Conservation (phyloP, 306 rosid species). For the Lathyrus sativus region DNA sequence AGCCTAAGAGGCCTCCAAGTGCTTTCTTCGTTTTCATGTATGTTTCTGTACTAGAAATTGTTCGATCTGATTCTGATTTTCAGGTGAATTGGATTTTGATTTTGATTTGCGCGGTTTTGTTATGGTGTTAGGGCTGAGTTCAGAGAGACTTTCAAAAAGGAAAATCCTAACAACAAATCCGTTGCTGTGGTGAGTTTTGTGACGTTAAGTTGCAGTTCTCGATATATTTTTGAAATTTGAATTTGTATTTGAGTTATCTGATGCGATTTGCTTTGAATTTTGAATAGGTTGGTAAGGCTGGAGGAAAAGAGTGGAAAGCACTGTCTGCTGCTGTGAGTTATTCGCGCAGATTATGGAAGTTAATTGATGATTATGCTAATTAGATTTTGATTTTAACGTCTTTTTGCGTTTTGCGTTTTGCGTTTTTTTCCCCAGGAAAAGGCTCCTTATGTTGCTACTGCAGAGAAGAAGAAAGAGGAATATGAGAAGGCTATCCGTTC, state of each 20-base stretch:
- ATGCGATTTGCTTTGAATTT: background rate
- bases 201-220: background rate
- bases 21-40: slow-evolving; percentile 95
- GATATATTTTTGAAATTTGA: background rate
- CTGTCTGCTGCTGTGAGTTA: slow-evolving; percentile 70
- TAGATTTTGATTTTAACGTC: background rate
- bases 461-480: slow-evolving; percentile 65
- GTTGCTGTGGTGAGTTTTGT: slow-evolving; percentile 62
- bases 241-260: background rate
- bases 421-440: too few species aligned
- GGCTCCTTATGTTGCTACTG: slow-evolving; percentile 61
- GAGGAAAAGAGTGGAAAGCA: slow-evolving; percentile 74
- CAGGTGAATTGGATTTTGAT: background rate
- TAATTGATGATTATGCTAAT: background rate
- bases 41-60: background rate
- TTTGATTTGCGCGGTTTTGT: background rate
- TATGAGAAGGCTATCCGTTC: slow-evolving; percentile 57
- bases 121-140: slow-evolving; percentile 64
- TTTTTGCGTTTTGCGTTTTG: background rate
- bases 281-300: slow-evolving; percentile 81
- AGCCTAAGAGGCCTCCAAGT: slow-evolving; percentile 90
- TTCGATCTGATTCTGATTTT: background rate
- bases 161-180: slow-evolving; percentile 72
- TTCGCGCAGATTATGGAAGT: background rate
- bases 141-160: slow-evolving; percentile 65